Conservation (phyloP, 768 basidiomycete species). For the Suillus lakei region DNA sequence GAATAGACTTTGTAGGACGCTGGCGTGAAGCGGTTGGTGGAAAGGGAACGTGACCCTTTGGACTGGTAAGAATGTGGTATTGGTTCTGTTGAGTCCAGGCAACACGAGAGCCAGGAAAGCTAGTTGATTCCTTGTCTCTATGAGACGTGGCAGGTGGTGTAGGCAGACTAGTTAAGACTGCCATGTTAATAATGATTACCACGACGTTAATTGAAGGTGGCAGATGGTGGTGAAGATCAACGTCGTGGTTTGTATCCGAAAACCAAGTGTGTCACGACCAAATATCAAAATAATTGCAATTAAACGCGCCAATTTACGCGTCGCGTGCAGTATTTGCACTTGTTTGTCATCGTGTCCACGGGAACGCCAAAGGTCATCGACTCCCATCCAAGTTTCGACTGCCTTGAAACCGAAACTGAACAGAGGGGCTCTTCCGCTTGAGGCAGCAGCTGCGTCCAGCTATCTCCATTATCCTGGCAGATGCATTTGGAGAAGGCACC, state of each 20-base stretch:
- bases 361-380: background rate
- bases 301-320: slow-evolving; percentile 48
- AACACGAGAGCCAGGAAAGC: slow-evolving; percentile 45
- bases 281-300: slow-evolving; percentile 35
- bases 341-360: slow-evolving; percentile 17
- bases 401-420: background rate
- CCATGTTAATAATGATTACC: slow-evolving; percentile 15
- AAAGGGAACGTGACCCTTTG: slow-evolving; percentile 24
- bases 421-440: background rate
- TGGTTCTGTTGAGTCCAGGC: slow-evolving; percentile 58
- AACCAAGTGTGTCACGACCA: slow-evolving; percentile 19
- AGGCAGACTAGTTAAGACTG: slow-evolving; percentile 50
- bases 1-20: slow-evolving; percentile 66
- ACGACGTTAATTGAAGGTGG: slow-evolving; percentile 19
- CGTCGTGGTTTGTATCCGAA: slow-evolving; percentile 23
- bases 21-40: slow-evolving; percentile 42
- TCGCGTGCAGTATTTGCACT: slow-evolving; percentile 41
- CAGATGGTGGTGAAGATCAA: slow-evolving; percentile 15
- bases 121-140: slow-evolving; percentile 53
- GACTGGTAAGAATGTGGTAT: slow-evolving; percentile 45
- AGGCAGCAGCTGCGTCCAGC: background rate
- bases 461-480: background rate
- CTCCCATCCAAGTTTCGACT: background rate
- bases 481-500: slow-evolving; percentile 2
- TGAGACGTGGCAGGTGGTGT: slow-evolving; percentile 68